Evolutionary conservation across 2,329 filamentous ascomycete species (phyloP).

Genomic region (Lasiodiplodia theobromae): DNA sequence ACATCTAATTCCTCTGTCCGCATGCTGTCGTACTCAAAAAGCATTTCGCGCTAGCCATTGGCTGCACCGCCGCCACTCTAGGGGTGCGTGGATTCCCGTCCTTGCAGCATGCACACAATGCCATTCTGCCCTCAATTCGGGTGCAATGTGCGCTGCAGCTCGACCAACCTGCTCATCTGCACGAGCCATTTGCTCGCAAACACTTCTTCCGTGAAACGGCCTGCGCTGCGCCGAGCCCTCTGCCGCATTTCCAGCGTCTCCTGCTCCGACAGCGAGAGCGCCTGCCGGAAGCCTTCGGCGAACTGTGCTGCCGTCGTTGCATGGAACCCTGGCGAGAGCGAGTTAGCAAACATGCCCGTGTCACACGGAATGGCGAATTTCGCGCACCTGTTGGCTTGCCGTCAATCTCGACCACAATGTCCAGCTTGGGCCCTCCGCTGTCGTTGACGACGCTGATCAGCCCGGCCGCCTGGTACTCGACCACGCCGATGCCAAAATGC

Average conservation of each 20-base stretch:
- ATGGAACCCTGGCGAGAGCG: conserved; percentile 71
- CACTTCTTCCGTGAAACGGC: conserved; percentile 85
- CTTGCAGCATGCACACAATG: conserved; percentile 29
- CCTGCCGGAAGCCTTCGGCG: conserved; percentile 79
- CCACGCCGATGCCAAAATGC: conserved; percentile 97
- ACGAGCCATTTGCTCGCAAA: conserved; percentile 81
- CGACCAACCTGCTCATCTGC: conserved; percentile 76
- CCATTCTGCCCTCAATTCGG: conserved; percentile 22
- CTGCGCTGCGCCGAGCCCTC: conserved; percentile 78
- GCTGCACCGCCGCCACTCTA: conserved; percentile 2
- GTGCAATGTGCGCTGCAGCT: conserved; percentile 41
- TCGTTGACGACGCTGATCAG: conserved; percentile 92
- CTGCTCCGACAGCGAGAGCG: conserved; percentile 67
- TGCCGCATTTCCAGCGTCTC: conserved; percentile 77
- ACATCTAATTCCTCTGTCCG: background rate
- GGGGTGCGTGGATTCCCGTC: conserved; percentile 21
- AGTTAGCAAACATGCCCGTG: conserved; percentile 24
- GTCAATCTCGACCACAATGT: conserved; percentile 86
- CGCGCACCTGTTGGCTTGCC: conserved; percentile 76
- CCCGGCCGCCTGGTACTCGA: conserved; percentile 96
- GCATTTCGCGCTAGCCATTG: conserved; percentile 10
- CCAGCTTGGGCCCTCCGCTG: conserved; percentile 88
- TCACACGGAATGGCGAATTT: conserved; percentile 1
- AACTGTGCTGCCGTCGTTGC: conserved; percentile 81
- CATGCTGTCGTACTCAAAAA: conserved; percentile 2